Conservation (phyloP, 805 yeast genomes). For the Nakazawaea peltata region DNA sequence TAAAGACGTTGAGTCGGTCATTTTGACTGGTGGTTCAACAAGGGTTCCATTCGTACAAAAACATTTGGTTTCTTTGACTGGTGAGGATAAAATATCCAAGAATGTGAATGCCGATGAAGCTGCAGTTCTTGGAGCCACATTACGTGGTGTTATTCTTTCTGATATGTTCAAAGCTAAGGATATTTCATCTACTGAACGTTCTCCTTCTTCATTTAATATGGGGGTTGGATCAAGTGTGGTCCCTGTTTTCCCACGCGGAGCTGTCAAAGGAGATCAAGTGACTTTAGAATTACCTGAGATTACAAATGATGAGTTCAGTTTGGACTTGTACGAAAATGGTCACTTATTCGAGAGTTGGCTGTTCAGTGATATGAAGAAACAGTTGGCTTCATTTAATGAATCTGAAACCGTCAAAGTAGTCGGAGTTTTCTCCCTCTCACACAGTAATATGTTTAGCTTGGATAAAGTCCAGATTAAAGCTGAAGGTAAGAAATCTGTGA, state of each 20-base stretch:
- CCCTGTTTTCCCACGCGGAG: slow-evolving; percentile 40
- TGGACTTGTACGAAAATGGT: slow-evolving; percentile 32
- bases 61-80: slow-evolving; percentile 43
- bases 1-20: slow-evolving; percentile 50
- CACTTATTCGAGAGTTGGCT: slow-evolving; percentile 21
- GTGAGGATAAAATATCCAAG: slow-evolving; percentile 58
- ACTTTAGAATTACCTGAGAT: slow-evolving; percentile 29
- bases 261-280: slow-evolving; percentile 25
- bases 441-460: slow-evolving; percentile 42
- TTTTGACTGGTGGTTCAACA: slow-evolving; percentile 85
- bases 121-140: slow-evolving; percentile 83
- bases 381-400: slow-evolving; percentile 21
- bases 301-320: slow-evolving; percentile 5
- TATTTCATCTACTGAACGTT: slow-evolving; percentile 49
- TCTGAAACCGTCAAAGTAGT: slow-evolving; percentile 23
- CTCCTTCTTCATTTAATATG: slow-evolving; percentile 40
- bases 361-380: slow-evolving; percentile 7
- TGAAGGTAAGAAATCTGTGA: background rate
- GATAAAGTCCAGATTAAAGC: background rate
- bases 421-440: slow-evolving; percentile 36
- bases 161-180: slow-evolving; percentile 58
- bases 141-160: slow-evolving; percentile 72
- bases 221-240: slow-evolving; percentile 17
- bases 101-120: slow-evolving; percentile 96
- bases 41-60: slow-evolving; percentile 84